Percentiles rank a stretch among this genome's conserved stretches.
These are phyloP conservation scores for Firmiana major DNA, from an alignment of 345 rosid genomes.

Conservation along the genomic window DNA sequence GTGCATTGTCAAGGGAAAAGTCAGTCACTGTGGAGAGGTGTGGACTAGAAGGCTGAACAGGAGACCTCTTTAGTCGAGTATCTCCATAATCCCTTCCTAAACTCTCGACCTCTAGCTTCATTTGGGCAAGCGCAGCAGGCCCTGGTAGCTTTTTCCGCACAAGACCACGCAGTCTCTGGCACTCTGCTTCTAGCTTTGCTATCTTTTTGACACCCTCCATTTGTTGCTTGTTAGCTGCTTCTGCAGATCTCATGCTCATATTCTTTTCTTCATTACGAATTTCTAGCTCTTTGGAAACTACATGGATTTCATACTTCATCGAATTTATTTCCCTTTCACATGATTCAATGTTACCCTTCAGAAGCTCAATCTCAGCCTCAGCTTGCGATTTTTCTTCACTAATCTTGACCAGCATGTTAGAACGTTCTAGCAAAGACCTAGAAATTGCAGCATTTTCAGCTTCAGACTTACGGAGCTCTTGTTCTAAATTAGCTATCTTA, in stretches of 20 bases:
- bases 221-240: slow-evolving; percentile 86
- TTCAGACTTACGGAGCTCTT: slow-evolving; percentile 68
- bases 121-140: slow-evolving; percentile 98
- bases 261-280: slow-evolving; percentile 98
- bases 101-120: slow-evolving; percentile 96
- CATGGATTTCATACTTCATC: slow-evolving; percentile 76
- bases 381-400: slow-evolving; percentile 78
- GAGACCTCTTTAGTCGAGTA: slow-evolving; percentile 62
- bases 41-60: slow-evolving; percentile 63
- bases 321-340: slow-evolving; percentile 87
- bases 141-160: slow-evolving; percentile 98
- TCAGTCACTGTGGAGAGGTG: slow-evolving; percentile 56
- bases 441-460: slow-evolving; percentile 79
- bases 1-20: slow-evolving; percentile 61
- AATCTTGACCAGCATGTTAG: slow-evolving; percentile 68
- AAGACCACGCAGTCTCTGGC: slow-evolving; percentile 84
- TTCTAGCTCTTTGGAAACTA: slow-evolving; percentile 78
- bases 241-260: slow-evolving; percentile 94
- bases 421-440: slow-evolving; percentile 81
- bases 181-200: slow-evolving; percentile 88
- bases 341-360: slow-evolving; percentile 76
- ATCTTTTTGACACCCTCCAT: slow-evolving; percentile 87
- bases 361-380: slow-evolving; percentile 79
- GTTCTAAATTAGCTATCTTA: slow-evolving; percentile 58
- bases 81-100: slow-evolving; percentile 82